Evolutionary conservation across 2,329 filamentous ascomycete genomes (phyloP).

Genomic region (Microcyclospora pomicola): DNA sequence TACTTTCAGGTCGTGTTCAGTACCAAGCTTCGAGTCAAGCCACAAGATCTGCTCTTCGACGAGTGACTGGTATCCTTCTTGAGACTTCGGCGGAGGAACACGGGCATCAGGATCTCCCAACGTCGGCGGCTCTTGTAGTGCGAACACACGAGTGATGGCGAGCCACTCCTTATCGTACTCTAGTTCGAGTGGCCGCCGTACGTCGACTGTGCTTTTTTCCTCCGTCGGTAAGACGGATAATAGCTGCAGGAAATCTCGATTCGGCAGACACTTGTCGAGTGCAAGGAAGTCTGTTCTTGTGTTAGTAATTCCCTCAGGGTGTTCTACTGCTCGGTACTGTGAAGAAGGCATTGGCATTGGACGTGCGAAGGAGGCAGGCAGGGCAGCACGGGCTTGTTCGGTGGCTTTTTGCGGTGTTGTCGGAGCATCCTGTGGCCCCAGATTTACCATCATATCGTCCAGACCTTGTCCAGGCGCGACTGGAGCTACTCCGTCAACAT

Average conservation of each 20-base stretch:
- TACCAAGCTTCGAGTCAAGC: slow-evolving; percentile 60
- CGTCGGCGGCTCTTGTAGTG: slow-evolving; percentile 40
- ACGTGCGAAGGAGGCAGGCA: slow-evolving; percentile 58
- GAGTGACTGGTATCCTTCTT: slow-evolving; percentile 32
- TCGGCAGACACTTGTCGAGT: slow-evolving; percentile 76
- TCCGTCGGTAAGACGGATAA: slow-evolving; percentile 43
- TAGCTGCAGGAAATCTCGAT: slow-evolving; percentile 71
- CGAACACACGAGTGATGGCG: slow-evolving; percentile 76
- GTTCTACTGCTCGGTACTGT: slow-evolving; percentile 40
- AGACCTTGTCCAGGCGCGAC: slow-evolving; percentile 12
- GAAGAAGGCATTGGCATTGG: slow-evolving; percentile 9
- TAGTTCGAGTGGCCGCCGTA: slow-evolving; percentile 42
- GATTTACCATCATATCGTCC: slow-evolving; percentile 11
- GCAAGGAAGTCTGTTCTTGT: slow-evolving; percentile 71
- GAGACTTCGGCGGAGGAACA: slow-evolving; percentile 42
- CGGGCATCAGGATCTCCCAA: slow-evolving; percentile 46
- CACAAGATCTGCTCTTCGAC: slow-evolving; percentile 62
- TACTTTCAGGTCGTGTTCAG: slow-evolving; percentile 40
- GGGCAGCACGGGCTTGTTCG: slow-evolving; percentile 42
- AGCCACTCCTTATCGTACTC: slow-evolving; percentile 92
- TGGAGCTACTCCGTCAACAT: slow-evolving; percentile 13
- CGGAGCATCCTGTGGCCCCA: slow-evolving; percentile 1
- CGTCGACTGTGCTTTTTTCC: slow-evolving; percentile 12
- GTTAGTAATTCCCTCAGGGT: slow-evolving; percentile 63
- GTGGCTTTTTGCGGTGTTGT: neutral